Evolutionary conservation across 2,329 filamentous ascomycete species (phyloP), one percentile per base, ranked within the genome.

Genomic region (Parastagonospora avenae): DNA sequence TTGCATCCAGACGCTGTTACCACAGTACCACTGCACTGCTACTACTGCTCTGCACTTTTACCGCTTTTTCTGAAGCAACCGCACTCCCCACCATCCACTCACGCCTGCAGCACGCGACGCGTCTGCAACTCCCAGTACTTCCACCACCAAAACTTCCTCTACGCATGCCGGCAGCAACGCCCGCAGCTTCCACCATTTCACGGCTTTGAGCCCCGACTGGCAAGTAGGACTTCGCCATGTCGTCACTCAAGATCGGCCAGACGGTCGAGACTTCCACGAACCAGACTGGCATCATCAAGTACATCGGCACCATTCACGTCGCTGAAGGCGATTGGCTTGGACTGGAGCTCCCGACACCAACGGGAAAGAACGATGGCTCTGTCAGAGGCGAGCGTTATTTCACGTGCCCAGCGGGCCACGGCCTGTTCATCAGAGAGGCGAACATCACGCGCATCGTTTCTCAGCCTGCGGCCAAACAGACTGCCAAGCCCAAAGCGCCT

Each of bases 351-450:
- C 86, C 91, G 45, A 88, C 91, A 40, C 80, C 87, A 46, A 85
- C 83, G 15, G 93, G 94, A 29, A 97, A 97, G 79, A 97, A 97
- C 66, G 91, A 97, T 80, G 93, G 93, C 59, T 88, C 89, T 48
- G 91, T 97, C 40, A 85, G 93, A 73, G 92, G 91, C 55, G 84
- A 91, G 69, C 82, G 91, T 15, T 97, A 97, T 72, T 97, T 97
- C 64, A 85, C 92, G 42, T 97, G 93, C 62, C 72, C 80, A 42
- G 76, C 79, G 38, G 76, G 82, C 70, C 74, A 87, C 83, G 85
- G 91, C 80, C 94, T 99, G 85, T 97, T 99, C 67, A 84, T 97
- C 48, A 85, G 90, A 56, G 87, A 91, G 28, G 77, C 83, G 46
- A 87, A 87, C 50, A 80, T 94, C 42, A 82, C 81, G 10, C 78